These are phyloP conservation scores for Epichloe amarillans DNA, from an alignment of 2,329 filamentous ascomycete genomes.

Conservation along the genomic window DNA sequence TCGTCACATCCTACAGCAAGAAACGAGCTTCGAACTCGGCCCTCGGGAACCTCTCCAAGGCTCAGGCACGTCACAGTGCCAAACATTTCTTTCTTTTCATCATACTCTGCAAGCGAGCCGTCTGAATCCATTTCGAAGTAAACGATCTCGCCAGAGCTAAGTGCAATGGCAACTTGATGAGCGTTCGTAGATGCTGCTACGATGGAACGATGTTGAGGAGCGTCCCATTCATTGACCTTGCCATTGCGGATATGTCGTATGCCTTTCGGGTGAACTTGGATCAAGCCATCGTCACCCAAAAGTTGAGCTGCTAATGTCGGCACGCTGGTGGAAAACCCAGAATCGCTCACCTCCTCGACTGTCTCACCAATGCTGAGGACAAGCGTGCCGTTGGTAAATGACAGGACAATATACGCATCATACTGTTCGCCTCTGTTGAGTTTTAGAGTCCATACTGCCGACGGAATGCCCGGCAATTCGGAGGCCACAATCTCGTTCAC, in stretches of 20 bases:
- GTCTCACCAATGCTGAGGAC: constrained; percentile 94
- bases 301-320: constrained; percentile 88
- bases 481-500: constrained; percentile 95
- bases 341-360: constrained; percentile 89
- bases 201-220: constrained; percentile 86
- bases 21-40: constrained; percentile 78
- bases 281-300: constrained; percentile 79
- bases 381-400: constrained; percentile 77
- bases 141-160: constrained; percentile 92
- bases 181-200: constrained; percentile 90
- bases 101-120: constrained; percentile 81
- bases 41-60: constrained; percentile 82
- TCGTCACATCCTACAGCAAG: constrained; percentile 95
- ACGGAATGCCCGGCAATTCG: constrained; percentile 75
- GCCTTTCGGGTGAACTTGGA: constrained; percentile 93
- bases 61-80: constrained; percentile 93
- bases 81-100: constrained; percentile 89
- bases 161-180: constrained; percentile 79
- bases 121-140: constrained; percentile 97
- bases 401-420: constrained; percentile 92
- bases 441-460: constrained; percentile 92
- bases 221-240: constrained; percentile 82
- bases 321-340: constrained; percentile 78
- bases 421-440: constrained; percentile 68
- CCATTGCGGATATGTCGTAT: constrained; percentile 77